These are phyloP conservation scores for Chrysoporthe cubensis DNA, from an alignment of 2,329 filamentous ascomycete species.

Conservation along the genomic window DNA sequence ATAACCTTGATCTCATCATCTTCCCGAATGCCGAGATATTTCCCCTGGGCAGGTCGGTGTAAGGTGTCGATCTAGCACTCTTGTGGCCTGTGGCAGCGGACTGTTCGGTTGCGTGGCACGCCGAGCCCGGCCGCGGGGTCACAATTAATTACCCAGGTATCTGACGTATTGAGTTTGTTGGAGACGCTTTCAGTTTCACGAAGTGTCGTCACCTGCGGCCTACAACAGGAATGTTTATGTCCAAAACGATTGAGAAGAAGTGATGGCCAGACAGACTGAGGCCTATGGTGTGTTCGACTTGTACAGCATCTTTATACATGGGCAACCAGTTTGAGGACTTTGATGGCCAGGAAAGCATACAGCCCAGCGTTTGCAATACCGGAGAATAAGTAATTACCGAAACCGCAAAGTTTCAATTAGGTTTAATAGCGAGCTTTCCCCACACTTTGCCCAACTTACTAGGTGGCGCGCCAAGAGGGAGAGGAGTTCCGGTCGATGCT, in stretches of 20 bases:
- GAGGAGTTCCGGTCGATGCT: not conserved
- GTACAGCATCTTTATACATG: not conserved
- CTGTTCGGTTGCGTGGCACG: not conserved
- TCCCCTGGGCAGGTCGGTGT: not conserved
- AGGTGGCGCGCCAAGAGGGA: not conserved
- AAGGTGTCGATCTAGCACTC: not conserved
- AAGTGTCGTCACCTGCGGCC: not conserved
- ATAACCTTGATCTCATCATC: not conserved
- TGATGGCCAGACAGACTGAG: not conserved
- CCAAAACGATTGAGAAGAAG: not conserved
- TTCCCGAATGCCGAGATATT: slow-evolving; percentile 27
- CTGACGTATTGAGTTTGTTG: not conserved
- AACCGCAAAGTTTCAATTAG: no score
- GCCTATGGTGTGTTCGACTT: not conserved
- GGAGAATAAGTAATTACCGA: no score
- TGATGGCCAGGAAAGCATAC: not conserved
- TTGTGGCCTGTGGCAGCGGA: not conserved
- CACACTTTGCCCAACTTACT: not conserved
- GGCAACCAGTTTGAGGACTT: not conserved
- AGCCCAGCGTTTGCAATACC: no score
- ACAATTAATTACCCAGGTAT: no score
- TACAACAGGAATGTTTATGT: not conserved
- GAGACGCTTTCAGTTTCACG: not conserved
- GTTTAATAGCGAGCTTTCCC: not conserved
- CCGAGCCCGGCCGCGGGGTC: no score